Evolutionary conservation across 2,329 filamentous ascomycete species (phyloP).

Genomic region (Talaromyces sp.): DNA sequence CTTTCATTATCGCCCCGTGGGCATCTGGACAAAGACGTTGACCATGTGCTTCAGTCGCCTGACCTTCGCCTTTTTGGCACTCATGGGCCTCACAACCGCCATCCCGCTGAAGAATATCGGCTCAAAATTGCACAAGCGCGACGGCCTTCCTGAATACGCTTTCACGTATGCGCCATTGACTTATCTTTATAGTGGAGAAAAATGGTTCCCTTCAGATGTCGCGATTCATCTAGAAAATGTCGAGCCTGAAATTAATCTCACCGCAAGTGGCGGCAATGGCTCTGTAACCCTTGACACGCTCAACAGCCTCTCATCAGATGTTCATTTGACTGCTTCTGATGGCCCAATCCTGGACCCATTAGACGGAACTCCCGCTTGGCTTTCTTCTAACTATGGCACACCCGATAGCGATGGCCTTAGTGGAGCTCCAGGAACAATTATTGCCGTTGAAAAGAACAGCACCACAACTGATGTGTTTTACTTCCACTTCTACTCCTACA

Average conservation of each 20-base stretch:
- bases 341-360: slow-evolving; percentile 6
- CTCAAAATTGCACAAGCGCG: slow-evolving; percentile 1
- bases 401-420: slow-evolving; percentile 4
- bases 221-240: slow-evolving; percentile 4
- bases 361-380: slow-evolving; percentile 4
- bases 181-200: slow-evolving; percentile 5
- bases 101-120: not conserved
- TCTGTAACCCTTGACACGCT: slow-evolving; percentile 6
- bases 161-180: slow-evolving; percentile 4
- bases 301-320: slow-evolving; percentile 3
- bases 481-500: slow-evolving; percentile 9
- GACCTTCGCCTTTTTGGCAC: not conserved
- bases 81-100: not conserved
- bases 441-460: slow-evolving; percentile 6
- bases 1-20: not conserved
- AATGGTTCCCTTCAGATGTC: slow-evolving; percentile 7
- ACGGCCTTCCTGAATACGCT: slow-evolving; percentile 2
- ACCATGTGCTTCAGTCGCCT: not conserved
- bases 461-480: slow-evolving; percentile 8
- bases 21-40: not conserved
- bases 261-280: slow-evolving; percentile 2
- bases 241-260: slow-evolving; percentile 1
- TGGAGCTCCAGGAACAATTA: slow-evolving; percentile 2
- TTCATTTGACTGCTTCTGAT: slow-evolving; percentile 7
- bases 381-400: slow-evolving; percentile 5